Conservation (phyloP, 257 asterid genomes). For the Solanum paucissectum region DNA sequence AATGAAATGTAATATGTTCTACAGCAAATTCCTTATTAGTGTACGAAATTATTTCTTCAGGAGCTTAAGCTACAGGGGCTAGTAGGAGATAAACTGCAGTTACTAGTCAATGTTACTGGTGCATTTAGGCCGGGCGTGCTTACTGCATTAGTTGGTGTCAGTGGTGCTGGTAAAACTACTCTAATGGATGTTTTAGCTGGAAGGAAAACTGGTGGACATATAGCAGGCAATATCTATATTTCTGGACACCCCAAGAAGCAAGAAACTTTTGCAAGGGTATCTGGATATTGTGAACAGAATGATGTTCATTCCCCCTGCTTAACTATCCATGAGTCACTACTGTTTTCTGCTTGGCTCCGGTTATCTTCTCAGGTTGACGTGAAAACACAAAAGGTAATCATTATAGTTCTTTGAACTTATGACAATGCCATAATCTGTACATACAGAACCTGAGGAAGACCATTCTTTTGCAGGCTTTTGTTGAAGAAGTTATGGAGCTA, state of each 20-base stretch:
- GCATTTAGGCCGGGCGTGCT: conserved; percentile 82
- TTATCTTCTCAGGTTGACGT: conserved; percentile 53
- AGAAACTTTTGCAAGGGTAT: conserved; percentile 82
- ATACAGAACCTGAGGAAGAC: neutral
- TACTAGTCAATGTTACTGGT: conserved; percentile 64
- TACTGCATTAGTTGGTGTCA: conserved; percentile 87
- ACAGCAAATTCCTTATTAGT: neutral
- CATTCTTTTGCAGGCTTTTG: conserved; percentile 45
- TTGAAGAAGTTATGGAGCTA: conserved; percentile 69
- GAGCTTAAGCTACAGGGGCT: conserved; percentile 73
- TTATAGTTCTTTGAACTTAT: neutral
- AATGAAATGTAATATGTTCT: neutral
- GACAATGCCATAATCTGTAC: neutral
- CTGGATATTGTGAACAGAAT: conserved; percentile 88
- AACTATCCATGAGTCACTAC: conserved; percentile 68
- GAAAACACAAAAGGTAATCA: conserved; percentile 50
- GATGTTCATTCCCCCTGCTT: conserved; percentile 89
- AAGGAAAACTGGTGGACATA: conserved; percentile 81
- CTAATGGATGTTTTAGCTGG: conserved; percentile 97
- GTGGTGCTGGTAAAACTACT: conserved; percentile 98
- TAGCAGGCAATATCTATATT: conserved; percentile 53
- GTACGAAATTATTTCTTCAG: conserved; percentile 17
- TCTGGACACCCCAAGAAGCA: conserved; percentile 83
- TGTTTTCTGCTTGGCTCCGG: conserved; percentile 85
- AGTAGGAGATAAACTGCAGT: conserved; percentile 47